Evolutionary conservation across 768 basidiomycete genomes (phyloP).

Genomic region (Chalciporus pseudorubinellus): DNA sequence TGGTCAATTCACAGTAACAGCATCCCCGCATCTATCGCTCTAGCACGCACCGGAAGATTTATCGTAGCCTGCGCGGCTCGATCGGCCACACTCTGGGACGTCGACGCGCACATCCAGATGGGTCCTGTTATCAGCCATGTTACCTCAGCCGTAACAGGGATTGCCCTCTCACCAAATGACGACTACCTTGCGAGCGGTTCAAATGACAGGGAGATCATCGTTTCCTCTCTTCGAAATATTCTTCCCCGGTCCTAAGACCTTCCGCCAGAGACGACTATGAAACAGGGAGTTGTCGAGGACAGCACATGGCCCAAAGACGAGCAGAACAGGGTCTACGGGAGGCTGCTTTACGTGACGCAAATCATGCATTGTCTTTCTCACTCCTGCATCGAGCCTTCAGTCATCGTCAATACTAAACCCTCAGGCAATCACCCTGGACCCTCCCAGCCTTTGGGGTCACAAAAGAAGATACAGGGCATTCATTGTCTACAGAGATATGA

Average conservation of each 20-base stretch:
- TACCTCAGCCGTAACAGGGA: background rate
- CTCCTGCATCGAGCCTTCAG: background rate
- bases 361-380: background rate
- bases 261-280: no score
- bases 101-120: background rate
- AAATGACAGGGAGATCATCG: background rate
- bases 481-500: background rate
- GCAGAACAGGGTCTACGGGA: background rate
- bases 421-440: background rate
- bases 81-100: background rate
- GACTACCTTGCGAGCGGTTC: constrained; percentile 1
- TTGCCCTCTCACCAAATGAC: constrained; percentile 1
- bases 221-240: background rate
- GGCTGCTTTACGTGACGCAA: constrained; percentile 12
- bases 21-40: background rate
- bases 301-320: no score
- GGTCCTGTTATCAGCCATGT: background rate
- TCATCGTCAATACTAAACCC: no score
- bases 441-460: background rate
- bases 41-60: background rate
- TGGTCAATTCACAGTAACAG: background rate
- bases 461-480: background rate
- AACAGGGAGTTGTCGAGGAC: no score
- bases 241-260: background rate
- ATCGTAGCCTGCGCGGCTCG: rapidly evolving